phyloP scores from a whole-genome alignment of 2,329 filamentous ascomycete species.

The Claviceps monticola region DNA sequence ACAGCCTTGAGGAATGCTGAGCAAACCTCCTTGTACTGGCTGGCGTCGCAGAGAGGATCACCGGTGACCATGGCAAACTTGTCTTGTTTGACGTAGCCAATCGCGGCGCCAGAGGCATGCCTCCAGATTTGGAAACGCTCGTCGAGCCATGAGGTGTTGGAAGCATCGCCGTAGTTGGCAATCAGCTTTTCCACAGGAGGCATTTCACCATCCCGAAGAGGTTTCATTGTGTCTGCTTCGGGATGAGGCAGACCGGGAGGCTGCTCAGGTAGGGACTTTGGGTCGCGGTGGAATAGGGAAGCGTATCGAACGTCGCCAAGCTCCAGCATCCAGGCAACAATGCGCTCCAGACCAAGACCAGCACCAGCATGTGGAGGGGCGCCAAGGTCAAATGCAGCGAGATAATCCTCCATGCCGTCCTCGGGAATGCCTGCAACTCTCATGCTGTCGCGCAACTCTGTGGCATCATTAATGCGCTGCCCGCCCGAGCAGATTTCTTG shows the following conservation, averaged over 20 bases:
- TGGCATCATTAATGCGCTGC: slow-evolving; percentile 77
- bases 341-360: slow-evolving; percentile 78
- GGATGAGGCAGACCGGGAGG: slow-evolving; percentile 62
- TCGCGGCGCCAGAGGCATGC: slow-evolving; percentile 68
- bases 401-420: slow-evolving; percentile 77
- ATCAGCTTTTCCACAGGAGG: slow-evolving; percentile 77
- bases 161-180: slow-evolving; percentile 88
- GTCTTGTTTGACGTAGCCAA: slow-evolving; percentile 66
- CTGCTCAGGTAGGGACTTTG: slow-evolving; percentile 66
- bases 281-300: slow-evolving; percentile 76
- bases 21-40: slow-evolving; percentile 63
- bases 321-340: slow-evolving; percentile 74
- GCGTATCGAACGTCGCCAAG: slow-evolving; percentile 83
- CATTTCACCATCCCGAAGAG: slow-evolving; percentile 36
- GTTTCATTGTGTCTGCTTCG: slow-evolving; percentile 60
- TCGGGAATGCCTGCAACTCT: slow-evolving; percentile 60
- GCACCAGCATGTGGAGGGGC: slow-evolving; percentile 82
- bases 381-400: slow-evolving; percentile 77
- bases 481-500: slow-evolving; percentile 89
- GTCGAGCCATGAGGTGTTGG: slow-evolving; percentile 88
- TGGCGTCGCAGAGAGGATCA: slow-evolving; percentile 69
- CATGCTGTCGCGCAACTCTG: slow-evolving; percentile 66
- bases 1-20: slow-evolving; percentile 62
- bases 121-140: slow-evolving; percentile 82
- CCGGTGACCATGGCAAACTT: slow-evolving; percentile 76